Evolutionary conservation across 139 green algal species (phyloP).

Genomic region (Picochlorum sp.): DNA sequence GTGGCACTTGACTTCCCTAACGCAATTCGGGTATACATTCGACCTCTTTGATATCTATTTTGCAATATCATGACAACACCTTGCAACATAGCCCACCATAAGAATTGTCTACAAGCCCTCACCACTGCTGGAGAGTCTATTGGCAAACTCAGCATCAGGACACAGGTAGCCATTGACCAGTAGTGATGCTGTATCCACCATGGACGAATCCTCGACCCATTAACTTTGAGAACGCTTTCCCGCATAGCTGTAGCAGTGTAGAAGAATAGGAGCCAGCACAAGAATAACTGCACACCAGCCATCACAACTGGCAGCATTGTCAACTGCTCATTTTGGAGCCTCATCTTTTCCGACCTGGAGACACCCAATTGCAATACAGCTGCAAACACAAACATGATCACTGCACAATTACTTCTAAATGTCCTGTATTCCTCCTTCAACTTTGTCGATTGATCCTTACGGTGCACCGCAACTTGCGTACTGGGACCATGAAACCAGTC

Average conservation of each 20-base stretch:
- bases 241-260: slow-evolving; percentile 84
- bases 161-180: slow-evolving; percentile 58
- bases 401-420: slow-evolving; percentile 62
- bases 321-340: slow-evolving; percentile 17
- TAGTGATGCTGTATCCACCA: slow-evolving; percentile 97
- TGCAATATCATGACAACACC: slow-evolving; percentile 52
- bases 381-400: slow-evolving; percentile 34
- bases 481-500: slow-evolving; percentile 46
- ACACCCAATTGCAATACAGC: slow-evolving; percentile 36
- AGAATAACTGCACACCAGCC: slow-evolving; percentile 67
- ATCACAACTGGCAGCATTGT: slow-evolving; percentile 63
- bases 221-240: slow-evolving; percentile 87
- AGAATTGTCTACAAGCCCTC: slow-evolving; percentile 34
- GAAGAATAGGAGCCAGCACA: slow-evolving; percentile 89
- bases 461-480: slow-evolving; percentile 45
- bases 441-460: slow-evolving; percentile 25
- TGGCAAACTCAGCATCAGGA: slow-evolving; percentile 79
- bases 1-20: slow-evolving; percentile 80
- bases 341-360: slow-evolving; percentile 28
- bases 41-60: slow-evolving; percentile 75
- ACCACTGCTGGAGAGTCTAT: slow-evolving; percentile 62
- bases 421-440: slow-evolving; percentile 89
- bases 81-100: slow-evolving; percentile 49
- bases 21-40: slow-evolving; percentile 93
- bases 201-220: slow-evolving; percentile 80